Base-by-base conservation (phyloP, 176 grass and related monocot species). In the Oryza officinalis region DNA sequence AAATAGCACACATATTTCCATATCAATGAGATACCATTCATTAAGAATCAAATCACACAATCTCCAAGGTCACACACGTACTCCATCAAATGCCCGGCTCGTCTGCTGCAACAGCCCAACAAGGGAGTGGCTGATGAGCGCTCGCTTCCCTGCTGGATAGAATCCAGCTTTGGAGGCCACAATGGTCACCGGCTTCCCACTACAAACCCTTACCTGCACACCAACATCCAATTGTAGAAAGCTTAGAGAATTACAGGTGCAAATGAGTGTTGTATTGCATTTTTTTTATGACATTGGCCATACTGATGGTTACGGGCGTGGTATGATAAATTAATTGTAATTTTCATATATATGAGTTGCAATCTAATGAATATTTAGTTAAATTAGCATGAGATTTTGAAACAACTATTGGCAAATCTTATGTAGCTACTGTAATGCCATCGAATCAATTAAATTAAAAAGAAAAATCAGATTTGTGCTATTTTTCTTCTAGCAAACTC, bases 61-160 rank as follows among this genome's bases (percentile, higher is more conserved):
- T 13, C 27, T 66, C 8, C 63, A 28, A n/a, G 31, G 18, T 73
- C 71, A 26, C 71, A 26, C 26, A 80, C 91, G 83, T 79, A 98
- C 96, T 70, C 93, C 93, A 87, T 98, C 93, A 64, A 98, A 98
- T 33, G 89, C 82, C 38, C 96, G 75, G 83, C 91, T 95, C 10
- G 89, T 94, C 78, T 98, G 93, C 70, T 92, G 96, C 83, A 98
- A 82, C 31, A 98, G 50, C 23, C 84, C 87, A 45, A 95, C 91
- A 37, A 98, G 89, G 67, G 96, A 90, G 79, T 88, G 89, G 61
- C 70, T 90, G 65, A 94, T 85, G 78, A 98, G 91, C 46, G 87
- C 23, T 13, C 85, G 76, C 64, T 92, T 98, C 67, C 93, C 93
- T 78, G 93, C 76, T 1, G 93, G 96, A 38, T 95, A 98, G 85